These are phyloP conservation scores for Alternaria sp. DNA, from an alignment of 2,329 filamentous ascomycete species.

Conservation along the genomic window DNA sequence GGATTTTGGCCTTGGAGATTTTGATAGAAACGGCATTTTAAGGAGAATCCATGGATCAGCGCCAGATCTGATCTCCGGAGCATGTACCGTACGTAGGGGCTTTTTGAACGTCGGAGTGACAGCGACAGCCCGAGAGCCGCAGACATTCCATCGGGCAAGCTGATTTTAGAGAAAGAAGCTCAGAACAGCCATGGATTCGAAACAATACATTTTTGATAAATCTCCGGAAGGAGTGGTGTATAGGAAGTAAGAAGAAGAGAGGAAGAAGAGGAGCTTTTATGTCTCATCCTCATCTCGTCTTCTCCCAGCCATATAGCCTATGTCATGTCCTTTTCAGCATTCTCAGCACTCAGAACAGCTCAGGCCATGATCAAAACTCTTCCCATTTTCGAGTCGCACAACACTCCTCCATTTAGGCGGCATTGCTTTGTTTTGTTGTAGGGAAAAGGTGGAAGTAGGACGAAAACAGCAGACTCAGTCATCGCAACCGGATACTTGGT, in stretches of 20 bases:
- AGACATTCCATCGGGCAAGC: background rate
- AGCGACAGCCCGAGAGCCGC: background rate
- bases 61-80: background rate
- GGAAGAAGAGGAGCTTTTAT: background rate
- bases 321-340: background rate
- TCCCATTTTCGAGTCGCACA: background rate
- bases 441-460: rapidly evolving
- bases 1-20: rapidly evolving
- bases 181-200: background rate
- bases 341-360: background rate
- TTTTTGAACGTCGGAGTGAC: background rate
- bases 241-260: background rate
- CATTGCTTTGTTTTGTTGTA: background rate
- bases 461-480: background rate
- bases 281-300: background rate
- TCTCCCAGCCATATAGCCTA: background rate
- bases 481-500: too few relatives aligned
- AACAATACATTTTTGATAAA: background rate
- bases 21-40: too few relatives aligned
- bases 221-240: rapidly evolving
- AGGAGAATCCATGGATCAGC: too few relatives aligned
- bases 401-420: too few relatives aligned
- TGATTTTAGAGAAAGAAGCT: background rate
- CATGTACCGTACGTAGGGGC: background rate
- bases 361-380: background rate